Percentiles rank a stretch among this genome's conserved stretches.
Conservation (phyloP, 2,329 filamentous ascomycete genomes). For the Botryotinia calthae region DNA sequence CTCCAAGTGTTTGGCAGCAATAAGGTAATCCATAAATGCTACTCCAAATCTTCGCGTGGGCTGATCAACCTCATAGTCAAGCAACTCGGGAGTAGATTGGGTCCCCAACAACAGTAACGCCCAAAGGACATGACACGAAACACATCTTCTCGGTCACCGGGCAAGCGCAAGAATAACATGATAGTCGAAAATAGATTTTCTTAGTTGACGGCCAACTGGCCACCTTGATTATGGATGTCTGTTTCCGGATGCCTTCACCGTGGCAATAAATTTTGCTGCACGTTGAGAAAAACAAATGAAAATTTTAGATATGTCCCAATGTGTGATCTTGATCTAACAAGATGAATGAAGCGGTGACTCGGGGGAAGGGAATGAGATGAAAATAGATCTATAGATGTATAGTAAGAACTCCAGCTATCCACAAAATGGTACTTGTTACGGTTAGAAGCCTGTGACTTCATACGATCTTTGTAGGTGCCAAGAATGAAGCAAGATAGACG, state of each 20-base stretch:
- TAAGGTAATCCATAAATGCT: not conserved
- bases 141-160: not conserved
- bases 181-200: not conserved
- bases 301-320: not conserved
- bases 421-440: not conserved
- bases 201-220: not conserved
- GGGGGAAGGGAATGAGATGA: not conserved
- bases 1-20: not conserved
- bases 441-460: not conserved
- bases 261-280: not conserved
- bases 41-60: not conserved
- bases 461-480: not conserved
- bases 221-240: not conserved
- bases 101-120: not conserved
- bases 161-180: too few relatives aligned
- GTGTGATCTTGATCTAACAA: not conserved
- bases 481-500: not conserved
- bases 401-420: not conserved
- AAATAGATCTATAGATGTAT: conserved; percentile 1
- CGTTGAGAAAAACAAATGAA: not conserved
- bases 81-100: not conserved
- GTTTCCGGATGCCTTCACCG: not conserved
- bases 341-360: not conserved
- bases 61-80: not conserved
- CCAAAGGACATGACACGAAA: not conserved